phyloP scores from a whole-genome alignment of 1,284 basidiomycete species.

The Tilletiopsis washingtonensis region DNA sequence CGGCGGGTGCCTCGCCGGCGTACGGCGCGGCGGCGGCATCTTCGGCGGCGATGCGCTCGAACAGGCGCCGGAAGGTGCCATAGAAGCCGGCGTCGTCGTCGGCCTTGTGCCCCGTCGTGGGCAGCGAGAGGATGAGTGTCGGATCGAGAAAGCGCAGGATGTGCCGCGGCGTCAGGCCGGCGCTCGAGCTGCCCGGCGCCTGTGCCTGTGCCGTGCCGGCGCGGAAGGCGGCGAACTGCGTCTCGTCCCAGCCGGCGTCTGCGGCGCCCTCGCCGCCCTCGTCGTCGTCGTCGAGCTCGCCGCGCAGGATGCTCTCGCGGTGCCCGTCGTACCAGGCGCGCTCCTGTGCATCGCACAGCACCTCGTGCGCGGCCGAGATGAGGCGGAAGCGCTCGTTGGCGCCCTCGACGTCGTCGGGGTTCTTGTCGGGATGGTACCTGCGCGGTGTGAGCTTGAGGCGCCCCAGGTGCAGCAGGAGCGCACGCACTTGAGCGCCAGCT shows the following conservation, averaged over 20 bases:
- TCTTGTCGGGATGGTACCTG: constrained; percentile 52
- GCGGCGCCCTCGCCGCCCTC: constrained; percentile 20
- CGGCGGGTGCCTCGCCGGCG: constrained; percentile 45
- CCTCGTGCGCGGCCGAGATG: constrained; percentile 92
- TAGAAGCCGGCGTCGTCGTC: constrained; percentile 61
- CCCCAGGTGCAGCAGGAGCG: no score
- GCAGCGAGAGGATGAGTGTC: constrained; percentile 52
- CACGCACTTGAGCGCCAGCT: constrained; percentile 46
- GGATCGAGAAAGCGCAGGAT: constrained; percentile 78
- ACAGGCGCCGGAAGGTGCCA: constrained; percentile 80
- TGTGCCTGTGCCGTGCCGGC: constrained; percentile 54
- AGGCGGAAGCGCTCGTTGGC: constrained; percentile 80
- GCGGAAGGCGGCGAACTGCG: constrained; percentile 75
- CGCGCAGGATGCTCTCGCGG: constrained; percentile 58
- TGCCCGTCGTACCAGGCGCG: constrained; percentile 98
- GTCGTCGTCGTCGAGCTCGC: constrained; percentile 29
- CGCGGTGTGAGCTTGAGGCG: no score
- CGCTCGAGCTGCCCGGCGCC: constrained; percentile 61
- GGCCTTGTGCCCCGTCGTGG: constrained; percentile 49
- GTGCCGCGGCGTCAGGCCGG: constrained; percentile 72
- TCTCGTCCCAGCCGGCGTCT: constrained; percentile 48
- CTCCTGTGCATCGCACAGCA: constrained; percentile 53
- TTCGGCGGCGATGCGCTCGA: constrained; percentile 72
- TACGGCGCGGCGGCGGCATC: constrained; percentile 58
- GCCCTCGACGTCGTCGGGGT: constrained; percentile 60